Conservation (phyloP, 306 rosid species). For the Lagenaria siceraria region DNA sequence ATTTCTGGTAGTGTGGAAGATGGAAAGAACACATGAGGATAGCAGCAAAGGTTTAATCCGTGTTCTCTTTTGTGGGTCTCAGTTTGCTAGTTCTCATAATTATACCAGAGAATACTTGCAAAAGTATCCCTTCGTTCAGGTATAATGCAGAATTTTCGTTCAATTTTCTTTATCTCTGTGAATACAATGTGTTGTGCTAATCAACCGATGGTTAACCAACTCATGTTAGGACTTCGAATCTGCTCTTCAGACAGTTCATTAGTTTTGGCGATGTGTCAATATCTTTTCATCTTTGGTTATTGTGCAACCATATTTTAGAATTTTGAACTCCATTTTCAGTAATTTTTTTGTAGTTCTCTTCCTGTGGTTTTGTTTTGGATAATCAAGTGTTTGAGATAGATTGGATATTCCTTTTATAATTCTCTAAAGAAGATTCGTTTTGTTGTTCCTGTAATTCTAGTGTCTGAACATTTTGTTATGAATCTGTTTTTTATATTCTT, state of each 20-base stretch:
- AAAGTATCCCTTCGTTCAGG: conserved; percentile 51
- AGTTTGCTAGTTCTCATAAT: conserved; percentile 47
- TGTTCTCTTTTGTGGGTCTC: conserved; percentile 66
- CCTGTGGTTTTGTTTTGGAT: background rate
- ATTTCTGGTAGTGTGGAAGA: conserved; percentile 13
- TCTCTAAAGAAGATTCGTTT: background rate
- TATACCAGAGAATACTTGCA: conserved; percentile 54
- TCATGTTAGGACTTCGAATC: background rate
- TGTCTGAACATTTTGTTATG: background rate
- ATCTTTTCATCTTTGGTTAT: background rate
- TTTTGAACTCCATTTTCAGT: background rate
- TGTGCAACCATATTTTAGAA: background rate
- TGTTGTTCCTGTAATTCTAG: background rate
- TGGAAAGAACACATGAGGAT: conserved; percentile 14
- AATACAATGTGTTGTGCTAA: background rate
- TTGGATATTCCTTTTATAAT: background rate
- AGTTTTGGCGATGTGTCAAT: background rate
- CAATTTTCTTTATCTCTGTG: background rate
- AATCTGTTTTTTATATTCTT: background rate
- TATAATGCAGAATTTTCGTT: conserved; percentile 1
- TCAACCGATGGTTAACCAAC: background rate
- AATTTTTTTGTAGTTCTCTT: background rate
- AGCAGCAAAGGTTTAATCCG: conserved; percentile 24
- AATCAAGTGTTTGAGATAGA: background rate
- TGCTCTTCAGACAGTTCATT: background rate